Base-by-base conservation (phyloP, 139 green algal species). In the Chlamydomonas asymmetrica region DNA sequence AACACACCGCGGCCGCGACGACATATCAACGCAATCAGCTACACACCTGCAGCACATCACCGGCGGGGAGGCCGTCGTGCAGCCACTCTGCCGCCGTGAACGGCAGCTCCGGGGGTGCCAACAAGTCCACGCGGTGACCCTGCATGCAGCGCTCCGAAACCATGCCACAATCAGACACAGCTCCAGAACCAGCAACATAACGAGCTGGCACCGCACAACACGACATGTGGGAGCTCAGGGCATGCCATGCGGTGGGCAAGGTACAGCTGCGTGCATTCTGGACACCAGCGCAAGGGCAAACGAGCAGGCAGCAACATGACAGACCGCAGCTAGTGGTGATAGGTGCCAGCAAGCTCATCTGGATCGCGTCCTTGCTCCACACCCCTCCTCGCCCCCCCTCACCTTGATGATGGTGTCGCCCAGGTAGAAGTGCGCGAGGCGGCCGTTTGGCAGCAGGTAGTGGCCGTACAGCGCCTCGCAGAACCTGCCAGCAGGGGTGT, bases 401-500 rank as follows among this genome's bases (percentile, higher is more conserved):
- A 78, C 80, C 65, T 86, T 86, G 37, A 75, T 65, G 18, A 86
- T 71, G 3, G 80, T 82, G 60, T 86, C 80, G 0, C 80, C 80
- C 48, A 82, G 59, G 49, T 80, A 81, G 57, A 87, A 83, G 71
- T 87, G 81, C n/a, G 81, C 81, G 20, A 87, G 76, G 59, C 59
- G 69, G 38, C 81, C 81, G 56, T 74, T 80, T 10, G 81, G 81
- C 57, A 86, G 80, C 65, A 86, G 75, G 80, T 86, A 86, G 65
- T 86, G 80, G 32, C 80, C 80, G 71, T 82, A 86, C 59, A 86
- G 75, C 38, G 67, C 64, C 63, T 74, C 65, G 39, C 80, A 86
- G 43, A 79, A 81, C 9, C 41, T n/a, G n/a, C n/a, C n/a, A n/a
- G n/a, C n/a, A n/a, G n/a, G n/a, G n/a, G n/a, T n/a, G n/a, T n/a